Evolutionary conservation across 768 basidiomycete species (phyloP), one percentile per base, ranked within the genome.

Genomic region (Mycena polygramma): DNA sequence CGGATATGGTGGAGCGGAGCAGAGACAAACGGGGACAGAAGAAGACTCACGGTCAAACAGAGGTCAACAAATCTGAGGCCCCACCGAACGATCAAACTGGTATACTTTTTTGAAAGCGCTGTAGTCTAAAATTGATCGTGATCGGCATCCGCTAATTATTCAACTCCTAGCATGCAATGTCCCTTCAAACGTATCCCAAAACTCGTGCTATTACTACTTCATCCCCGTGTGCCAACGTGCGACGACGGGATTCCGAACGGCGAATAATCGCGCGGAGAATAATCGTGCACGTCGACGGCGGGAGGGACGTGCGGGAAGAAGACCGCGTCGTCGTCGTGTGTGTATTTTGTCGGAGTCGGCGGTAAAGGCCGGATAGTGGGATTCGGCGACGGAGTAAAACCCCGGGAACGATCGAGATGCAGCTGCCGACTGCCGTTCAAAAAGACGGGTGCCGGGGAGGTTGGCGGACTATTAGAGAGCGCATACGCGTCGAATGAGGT

Each of bases 401-500:
- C 66, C 37, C 66, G 62, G 24, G 53, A 41, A 20, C 65, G 64
- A 19, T 73, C 63, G 22, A 57, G 24, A 11, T 67, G 69, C 5
- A 45, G 30, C 11, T 63, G 66, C 8, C 55, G 58, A 17, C 53
- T 53, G 58, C 49, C 57, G 37, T 35, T 22, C 30, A 70, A 49
- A 36, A 41, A 73, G 22, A 64, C 69, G 24, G 72, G 66, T 36
- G 68, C 37, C 17, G 72, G 72, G 19, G 68, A 69, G 11, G 64
- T 59, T 9, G 69, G 72, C 6, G 72, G 66, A 4, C 49, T 63
- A 49, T 58, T 46, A 11, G 57, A 68, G 8, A 70, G 39, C 30
- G 72, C 72, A 49, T 73, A 73, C 41, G 72, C 72, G 45, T 73
- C 72, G 45, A 73, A 73, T 26, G 72, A 73, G 36, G 62, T 46